A percentile compares a stretch with the other conserved stretches of the same genome.
phyloP scores from a whole-genome alignment of 805 yeast species.

The Grigorovia transvaalensis region DNA sequence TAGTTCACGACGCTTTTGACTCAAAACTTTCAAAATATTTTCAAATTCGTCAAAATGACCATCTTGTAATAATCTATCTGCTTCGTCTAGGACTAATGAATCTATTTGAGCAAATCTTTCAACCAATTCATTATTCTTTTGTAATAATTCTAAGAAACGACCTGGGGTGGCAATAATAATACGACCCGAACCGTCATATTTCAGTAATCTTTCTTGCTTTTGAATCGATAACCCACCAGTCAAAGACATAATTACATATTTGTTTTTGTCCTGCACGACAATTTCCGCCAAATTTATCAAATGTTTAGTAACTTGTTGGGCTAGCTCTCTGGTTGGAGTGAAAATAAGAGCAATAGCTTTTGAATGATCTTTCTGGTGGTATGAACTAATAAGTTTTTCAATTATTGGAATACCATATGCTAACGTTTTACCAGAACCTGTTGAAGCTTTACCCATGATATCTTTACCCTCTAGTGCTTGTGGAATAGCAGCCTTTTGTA shows the following conservation, averaged over 20 bases:
- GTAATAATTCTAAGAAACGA: conserved; percentile 71
- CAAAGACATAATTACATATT: conserved; percentile 58
- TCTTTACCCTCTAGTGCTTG: conserved; percentile 62
- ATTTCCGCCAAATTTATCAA: conserved; percentile 37
- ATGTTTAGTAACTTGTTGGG: conserved; percentile 85
- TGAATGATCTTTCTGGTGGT: conserved; percentile 9
- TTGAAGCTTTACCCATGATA: conserved; percentile 90
- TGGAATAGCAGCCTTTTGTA: conserved; percentile 72
- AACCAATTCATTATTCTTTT: conserved; percentile 41
- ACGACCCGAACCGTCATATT: conserved; percentile 54
- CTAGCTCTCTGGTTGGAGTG: conserved; percentile 94
- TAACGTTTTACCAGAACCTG: conserved; percentile 95
- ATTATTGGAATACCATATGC: conserved; percentile 92
- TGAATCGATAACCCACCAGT: conserved; percentile 95
- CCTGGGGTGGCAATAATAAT: conserved; percentile 94
- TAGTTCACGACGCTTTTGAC: conserved; percentile 32
- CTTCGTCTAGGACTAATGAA: conserved; percentile 77
- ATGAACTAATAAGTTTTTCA: conserved; percentile 39
- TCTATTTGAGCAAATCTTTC: conserved; percentile 36
- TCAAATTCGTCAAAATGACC: conserved; percentile 94
- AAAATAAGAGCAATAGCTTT: conserved; percentile 69
- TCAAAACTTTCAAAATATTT: conserved; percentile 58
- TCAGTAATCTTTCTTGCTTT: conserved; percentile 76
- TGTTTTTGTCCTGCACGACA: conserved; percentile 34
- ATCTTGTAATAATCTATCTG: conserved; percentile 87